Percentiles rank a stretch among this genome's conserved stretches.
Evolutionary conservation across 2,329 filamentous ascomycete genomes (phyloP).

Genomic region (Fusarium euwallaceae): DNA sequence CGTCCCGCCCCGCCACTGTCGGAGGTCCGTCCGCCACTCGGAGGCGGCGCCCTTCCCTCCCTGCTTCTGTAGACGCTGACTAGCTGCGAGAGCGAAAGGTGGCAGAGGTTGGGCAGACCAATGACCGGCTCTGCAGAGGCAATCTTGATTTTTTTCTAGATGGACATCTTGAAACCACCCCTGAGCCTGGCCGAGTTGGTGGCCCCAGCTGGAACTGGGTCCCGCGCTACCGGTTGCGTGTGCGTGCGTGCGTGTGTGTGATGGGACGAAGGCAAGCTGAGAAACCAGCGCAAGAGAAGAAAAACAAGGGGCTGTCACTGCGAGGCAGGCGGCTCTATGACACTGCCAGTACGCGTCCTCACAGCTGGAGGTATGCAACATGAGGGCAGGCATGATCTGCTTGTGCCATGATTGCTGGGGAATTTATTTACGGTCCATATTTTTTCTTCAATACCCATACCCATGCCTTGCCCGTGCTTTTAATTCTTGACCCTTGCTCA

Average conservation of each 20-base stretch:
- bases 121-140: slow-evolving; percentile 15
- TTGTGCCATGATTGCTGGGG: slow-evolving; percentile 38
- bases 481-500: slow-evolving; percentile 23
- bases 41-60: slow-evolving; percentile 23
- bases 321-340: slow-evolving; percentile 22
- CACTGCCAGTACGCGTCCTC: slow-evolving; percentile 28
- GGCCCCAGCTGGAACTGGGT: slow-evolving; percentile 28
- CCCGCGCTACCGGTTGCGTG: neutral
- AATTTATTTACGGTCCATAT: slow-evolving; percentile 27
- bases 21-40: slow-evolving; percentile 37
- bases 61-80: slow-evolving; percentile 21
- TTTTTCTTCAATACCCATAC: slow-evolving; percentile 17
- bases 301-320: slow-evolving; percentile 14
- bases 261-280: slow-evolving; percentile 2
- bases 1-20: slow-evolving; percentile 25
- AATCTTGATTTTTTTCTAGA: slow-evolving; percentile 31
- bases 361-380: neutral
- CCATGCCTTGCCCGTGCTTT: slow-evolving; percentile 15
- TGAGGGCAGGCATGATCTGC: slow-evolving; percentile 22
- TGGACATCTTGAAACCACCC: slow-evolving; percentile 40
- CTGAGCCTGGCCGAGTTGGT: slow-evolving; percentile 30
- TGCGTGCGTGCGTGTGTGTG: neutral
- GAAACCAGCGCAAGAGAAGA: slow-evolving; percentile 5
- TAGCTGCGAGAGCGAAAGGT: slow-evolving; percentile 13
- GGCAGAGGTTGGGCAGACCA: slow-evolving; percentile 17